A percentile compares a stretch with the other conserved stretches of the same genome.
These are phyloP conservation scores for Abelmoschus esculentus DNA, from an alignment of 345 rosid genomes.

Conservation along the genomic window DNA sequence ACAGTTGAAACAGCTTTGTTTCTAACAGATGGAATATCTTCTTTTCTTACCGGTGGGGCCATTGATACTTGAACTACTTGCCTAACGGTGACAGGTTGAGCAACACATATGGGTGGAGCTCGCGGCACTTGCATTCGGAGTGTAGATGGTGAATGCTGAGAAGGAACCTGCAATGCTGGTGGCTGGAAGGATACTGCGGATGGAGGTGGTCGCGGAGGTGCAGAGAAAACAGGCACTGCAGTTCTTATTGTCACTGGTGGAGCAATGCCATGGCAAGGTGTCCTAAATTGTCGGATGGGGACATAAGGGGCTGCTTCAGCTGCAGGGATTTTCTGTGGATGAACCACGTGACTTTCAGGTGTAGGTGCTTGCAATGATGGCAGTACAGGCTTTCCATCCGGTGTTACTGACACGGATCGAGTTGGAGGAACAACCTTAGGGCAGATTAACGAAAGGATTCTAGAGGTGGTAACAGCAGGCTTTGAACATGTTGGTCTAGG, in stretches of 20 bases:
- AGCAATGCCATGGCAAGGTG: constrained; percentile 60
- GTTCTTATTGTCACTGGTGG: constrained; percentile 81
- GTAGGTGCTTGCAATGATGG: constrained; percentile 17
- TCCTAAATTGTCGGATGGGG: constrained; percentile 55
- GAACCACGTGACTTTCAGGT: constrained; percentile 32
- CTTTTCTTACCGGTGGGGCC: constrained; percentile 34
- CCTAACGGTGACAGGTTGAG: constrained; percentile 69
- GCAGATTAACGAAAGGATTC: constrained; percentile 78
- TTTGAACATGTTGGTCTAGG: constrained; percentile 87
- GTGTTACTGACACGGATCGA: constrained; percentile 26
- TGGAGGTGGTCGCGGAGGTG: constrained; percentile 59
- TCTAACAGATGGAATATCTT: constrained; percentile 13
- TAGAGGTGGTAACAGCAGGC: constrained; percentile 55
- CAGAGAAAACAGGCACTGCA: constrained; percentile 70
- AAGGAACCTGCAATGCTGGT: constrained; percentile 19
- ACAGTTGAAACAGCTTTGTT: neutral
- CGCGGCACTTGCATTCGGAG: constrained; percentile 24
- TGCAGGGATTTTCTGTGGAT: constrained; percentile 49
- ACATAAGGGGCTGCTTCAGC: constrained; percentile 73
- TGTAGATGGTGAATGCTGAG: constrained; percentile 25
- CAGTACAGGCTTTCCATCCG: neutral
- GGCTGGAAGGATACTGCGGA: constrained; percentile 24
- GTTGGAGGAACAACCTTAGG: constrained; percentile 48
- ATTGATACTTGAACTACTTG: constrained; percentile 67
- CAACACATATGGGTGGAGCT: constrained; percentile 35